Evolutionary conservation across 495 filamentous ascomycete genomes (phyloP).

Genomic region (Elasticomyces elasticus): DNA sequence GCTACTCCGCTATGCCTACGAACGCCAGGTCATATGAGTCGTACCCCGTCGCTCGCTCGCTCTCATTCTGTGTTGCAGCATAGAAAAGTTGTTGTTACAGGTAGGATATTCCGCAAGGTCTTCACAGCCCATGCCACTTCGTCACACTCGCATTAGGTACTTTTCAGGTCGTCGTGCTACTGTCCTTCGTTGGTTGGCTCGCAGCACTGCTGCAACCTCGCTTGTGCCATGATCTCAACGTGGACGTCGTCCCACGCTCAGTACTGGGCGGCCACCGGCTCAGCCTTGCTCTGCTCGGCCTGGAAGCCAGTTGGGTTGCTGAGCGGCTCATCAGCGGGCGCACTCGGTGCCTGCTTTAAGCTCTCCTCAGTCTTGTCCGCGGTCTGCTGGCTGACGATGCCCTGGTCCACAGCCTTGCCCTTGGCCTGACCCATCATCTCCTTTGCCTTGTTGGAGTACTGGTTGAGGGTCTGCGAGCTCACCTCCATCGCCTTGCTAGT

Average conservation of each 20-base stretch:
- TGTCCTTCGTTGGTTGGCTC: not conserved
- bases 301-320: not conserved
- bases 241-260: not conserved
- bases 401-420: constrained; percentile 18
- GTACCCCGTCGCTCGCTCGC: not conserved
- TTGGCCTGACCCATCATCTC: constrained; percentile 46
- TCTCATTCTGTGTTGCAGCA: not conserved
- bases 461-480: constrained; percentile 70
- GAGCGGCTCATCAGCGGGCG: not conserved
- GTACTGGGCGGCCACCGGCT: constrained; percentile 4
- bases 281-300: constrained; percentile 1
- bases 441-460: constrained; percentile 79
- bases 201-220: no score
- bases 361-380: constrained; percentile 7
- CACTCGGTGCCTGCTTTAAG: not conserved
- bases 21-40: no score
- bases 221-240: no score
- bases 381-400: constrained; percentile 10
- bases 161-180: not conserved
- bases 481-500: constrained; percentile 64
- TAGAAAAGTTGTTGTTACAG: not conserved
- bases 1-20: no score
- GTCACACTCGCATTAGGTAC: not conserved
- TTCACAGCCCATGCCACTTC: not conserved
- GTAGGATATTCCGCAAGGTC: not conserved